These are phyloP conservation scores for Phylloporus sp. DNA, from an alignment of 768 basidiomycete genomes.

Conservation along the genomic window DNA sequence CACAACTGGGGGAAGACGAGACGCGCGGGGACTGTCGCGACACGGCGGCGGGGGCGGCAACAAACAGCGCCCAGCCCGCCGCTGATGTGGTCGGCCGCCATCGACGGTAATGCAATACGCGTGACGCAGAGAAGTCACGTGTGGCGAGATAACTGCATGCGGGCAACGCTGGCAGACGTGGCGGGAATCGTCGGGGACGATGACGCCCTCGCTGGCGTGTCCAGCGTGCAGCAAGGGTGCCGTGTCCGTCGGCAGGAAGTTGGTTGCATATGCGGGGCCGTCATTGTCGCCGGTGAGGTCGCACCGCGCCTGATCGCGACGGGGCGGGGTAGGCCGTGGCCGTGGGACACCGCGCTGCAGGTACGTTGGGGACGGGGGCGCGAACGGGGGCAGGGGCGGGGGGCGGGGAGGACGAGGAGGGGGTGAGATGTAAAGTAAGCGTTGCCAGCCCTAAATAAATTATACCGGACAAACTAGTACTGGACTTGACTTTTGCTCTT, in stretches of 20 bases:
- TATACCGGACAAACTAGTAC: conserved; percentile 8
- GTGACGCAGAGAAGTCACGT: conserved; percentile 21
- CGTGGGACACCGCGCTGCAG: neutral
- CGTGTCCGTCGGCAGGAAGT: neutral
- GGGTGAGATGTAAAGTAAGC: conserved; percentile 7
- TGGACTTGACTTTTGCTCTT: conserved; percentile 9
- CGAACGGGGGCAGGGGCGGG: neutral
- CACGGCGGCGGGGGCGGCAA: conserved; percentile 1
- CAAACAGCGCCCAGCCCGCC: neutral
- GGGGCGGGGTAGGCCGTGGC: neutral
- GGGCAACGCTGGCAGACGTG: conserved; percentile 4
- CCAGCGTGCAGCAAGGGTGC: neutral
- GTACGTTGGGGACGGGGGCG: neutral
- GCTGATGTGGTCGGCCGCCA: neutral
- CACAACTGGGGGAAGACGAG: neutral
- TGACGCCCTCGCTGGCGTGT: conserved; percentile 4
- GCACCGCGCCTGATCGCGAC: conserved; percentile 18
- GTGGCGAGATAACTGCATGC: conserved; percentile 20
- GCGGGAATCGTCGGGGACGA: conserved; percentile 14
- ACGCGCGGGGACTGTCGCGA: neutral
- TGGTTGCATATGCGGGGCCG: conserved; percentile 5
- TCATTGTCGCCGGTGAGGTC: neutral
- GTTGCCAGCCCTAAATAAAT: conserved; percentile 38
- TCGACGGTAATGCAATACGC: neutral
- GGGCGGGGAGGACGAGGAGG: neutral